Conservation (phyloP, 371 early-diverging fungal genomes). For the Rhizopus arrhizus region DNA sequence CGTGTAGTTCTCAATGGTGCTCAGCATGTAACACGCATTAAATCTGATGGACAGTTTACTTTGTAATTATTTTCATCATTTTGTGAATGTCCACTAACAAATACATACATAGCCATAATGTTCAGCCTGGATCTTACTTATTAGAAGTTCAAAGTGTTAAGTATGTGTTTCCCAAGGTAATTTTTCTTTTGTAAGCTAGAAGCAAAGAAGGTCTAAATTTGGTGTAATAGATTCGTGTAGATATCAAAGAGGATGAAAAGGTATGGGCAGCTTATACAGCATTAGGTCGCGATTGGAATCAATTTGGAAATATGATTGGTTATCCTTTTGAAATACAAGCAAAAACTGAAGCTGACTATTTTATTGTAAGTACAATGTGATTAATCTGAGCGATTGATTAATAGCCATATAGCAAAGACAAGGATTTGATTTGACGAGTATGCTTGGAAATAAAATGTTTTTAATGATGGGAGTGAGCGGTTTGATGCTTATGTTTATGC, state of each 20-base stretch:
- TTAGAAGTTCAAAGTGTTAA: constrained; percentile 51
- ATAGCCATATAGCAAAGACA: constrained; percentile 35
- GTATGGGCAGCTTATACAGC: constrained; percentile 42
- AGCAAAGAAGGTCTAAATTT: too few relatives aligned
- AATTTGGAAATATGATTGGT: constrained; percentile 33
- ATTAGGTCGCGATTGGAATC: constrained; percentile 41
- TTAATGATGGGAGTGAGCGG: constrained; percentile 52
- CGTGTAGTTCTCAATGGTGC: constrained; percentile 15
- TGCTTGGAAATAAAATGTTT: constrained; percentile 58
- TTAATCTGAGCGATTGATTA: too few relatives aligned
- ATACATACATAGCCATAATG: constrained; percentile 17
- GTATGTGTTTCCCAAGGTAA: constrained; percentile 41
- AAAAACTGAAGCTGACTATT: constrained; percentile 51
- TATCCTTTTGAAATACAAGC: constrained; percentile 49
- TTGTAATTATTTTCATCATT: constrained; percentile 13
- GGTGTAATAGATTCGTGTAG: constrained; percentile 43
- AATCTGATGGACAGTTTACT: constrained; percentile 23
- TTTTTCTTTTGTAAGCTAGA: not conserved
- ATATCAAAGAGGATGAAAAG: constrained; percentile 34
- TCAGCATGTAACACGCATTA: constrained; percentile 13
- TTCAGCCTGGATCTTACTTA: constrained; percentile 48
- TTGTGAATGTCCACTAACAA: too few relatives aligned
- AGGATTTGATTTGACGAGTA: constrained; percentile 45
- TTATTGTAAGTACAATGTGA: constrained; percentile 30
- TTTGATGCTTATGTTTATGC: constrained; percentile 51